Conservation (phyloP, 2,329 filamentous ascomycete species). For the Pseudogymnoascus sp. region DNA sequence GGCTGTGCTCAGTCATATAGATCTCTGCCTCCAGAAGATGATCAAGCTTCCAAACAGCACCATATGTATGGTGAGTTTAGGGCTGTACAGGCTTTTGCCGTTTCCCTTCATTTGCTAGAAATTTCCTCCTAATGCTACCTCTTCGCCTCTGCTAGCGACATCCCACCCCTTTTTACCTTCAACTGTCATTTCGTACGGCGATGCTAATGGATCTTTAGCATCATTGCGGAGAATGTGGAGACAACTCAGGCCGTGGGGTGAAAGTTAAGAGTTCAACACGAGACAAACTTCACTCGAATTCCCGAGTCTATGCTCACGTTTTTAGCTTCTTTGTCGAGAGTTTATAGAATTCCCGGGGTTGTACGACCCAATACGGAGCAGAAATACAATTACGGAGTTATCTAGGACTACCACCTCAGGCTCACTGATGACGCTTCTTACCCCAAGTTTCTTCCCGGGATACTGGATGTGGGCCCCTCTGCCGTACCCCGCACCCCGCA, state of each 20-base stretch:
- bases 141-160: neutral
- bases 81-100: neutral
- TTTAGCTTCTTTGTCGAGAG: neutral
- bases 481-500: slow-evolving; percentile 1
- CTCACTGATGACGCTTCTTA: neutral
- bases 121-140: neutral
- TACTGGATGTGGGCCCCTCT: neutral
- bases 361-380: neutral
- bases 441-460: neutral
- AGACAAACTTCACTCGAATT: neutral
- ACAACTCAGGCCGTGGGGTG: neutral
- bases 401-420: neutral
- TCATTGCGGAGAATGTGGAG: too few relatives aligned
- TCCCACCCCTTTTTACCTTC: neutral
- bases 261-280: neutral
- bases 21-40: neutral
- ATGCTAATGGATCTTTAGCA: neutral
- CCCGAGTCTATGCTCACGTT: neutral
- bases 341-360: neutral
- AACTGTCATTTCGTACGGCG: neutral
- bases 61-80: neutral
- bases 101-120: neutral
- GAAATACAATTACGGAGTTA: neutral
- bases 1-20: neutral
- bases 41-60: neutral